These are phyloP conservation scores for Hypoxylon sp. DNA, from an alignment of 2,329 filamentous ascomycete species.

Conservation along the genomic window DNA sequence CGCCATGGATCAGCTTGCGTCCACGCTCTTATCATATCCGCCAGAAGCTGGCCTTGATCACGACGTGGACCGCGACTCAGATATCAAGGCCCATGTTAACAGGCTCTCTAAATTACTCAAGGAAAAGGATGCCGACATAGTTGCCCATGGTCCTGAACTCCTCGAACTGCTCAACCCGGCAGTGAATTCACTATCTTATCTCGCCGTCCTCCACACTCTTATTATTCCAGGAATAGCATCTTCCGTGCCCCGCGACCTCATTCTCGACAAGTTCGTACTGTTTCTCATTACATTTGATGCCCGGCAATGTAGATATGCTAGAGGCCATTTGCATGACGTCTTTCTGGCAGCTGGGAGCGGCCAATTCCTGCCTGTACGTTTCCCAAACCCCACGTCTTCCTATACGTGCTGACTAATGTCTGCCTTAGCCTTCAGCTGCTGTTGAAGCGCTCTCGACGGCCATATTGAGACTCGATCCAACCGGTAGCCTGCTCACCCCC, in stretches of 20 bases:
- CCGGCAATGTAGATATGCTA: slow-evolving; percentile 66
- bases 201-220: slow-evolving; percentile 61
- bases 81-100: slow-evolving; percentile 56
- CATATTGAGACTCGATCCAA: slow-evolving; percentile 75
- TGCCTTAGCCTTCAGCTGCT: slow-evolving; percentile 60
- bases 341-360: slow-evolving; percentile 58
- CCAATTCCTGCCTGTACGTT: slow-evolving; percentile 53
- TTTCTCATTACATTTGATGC: slow-evolving; percentile 65
- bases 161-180: slow-evolving; percentile 63
- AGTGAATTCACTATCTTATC: slow-evolving; percentile 65
- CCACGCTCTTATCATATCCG: slow-evolving; percentile 60
- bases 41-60: slow-evolving; percentile 47
- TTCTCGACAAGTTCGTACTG: slow-evolving; percentile 59
- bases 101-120: slow-evolving; percentile 57
- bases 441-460: slow-evolving; percentile 64
- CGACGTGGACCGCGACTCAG: slow-evolving; percentile 58
- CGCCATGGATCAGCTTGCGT: slow-evolving; percentile 56
- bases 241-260: slow-evolving; percentile 39
- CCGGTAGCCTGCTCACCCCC: slow-evolving; percentile 74
- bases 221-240: slow-evolving; percentile 53
- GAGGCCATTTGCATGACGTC: slow-evolving; percentile 58
- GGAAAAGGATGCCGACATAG: slow-evolving; percentile 52
- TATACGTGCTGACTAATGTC: slow-evolving; percentile 8
- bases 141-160: slow-evolving; percentile 54
- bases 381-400: not conserved